Conservation (phyloP, 192 early-diverging fungal genomes). For the Phycomyces nitens region DNA sequence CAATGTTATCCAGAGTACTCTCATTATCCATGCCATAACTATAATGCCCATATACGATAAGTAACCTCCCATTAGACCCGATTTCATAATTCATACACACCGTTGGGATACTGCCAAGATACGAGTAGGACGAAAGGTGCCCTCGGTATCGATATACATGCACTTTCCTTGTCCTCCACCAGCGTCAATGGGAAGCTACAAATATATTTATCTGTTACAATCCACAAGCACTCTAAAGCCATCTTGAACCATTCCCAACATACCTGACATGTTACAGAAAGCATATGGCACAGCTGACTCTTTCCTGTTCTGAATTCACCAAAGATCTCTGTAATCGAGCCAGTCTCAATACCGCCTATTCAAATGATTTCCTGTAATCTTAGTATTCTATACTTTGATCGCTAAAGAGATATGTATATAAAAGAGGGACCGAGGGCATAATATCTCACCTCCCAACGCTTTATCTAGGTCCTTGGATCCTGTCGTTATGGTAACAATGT, state of each 20-base stretch:
- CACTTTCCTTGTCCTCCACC: slow-evolving; percentile 94
- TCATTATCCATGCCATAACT: slow-evolving; percentile 65
- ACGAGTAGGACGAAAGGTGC: slow-evolving; percentile 92
- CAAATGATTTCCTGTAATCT: not conserved
- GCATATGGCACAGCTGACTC: slow-evolving; percentile 92
- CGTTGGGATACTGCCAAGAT: slow-evolving; percentile 81
- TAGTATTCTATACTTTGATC: not conserved
- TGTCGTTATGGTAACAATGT: slow-evolving; percentile 81
- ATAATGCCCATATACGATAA: not conserved
- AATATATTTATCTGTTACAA: slow-evolving; percentile 1
- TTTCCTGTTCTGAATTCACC: slow-evolving; percentile 98
- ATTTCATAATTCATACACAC: slow-evolving; percentile 31
- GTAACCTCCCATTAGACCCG: not conserved
- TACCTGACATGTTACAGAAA: slow-evolving; percentile 94
- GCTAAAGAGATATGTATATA: not conserved
- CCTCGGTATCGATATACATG: slow-evolving; percentile 95
- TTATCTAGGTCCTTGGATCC: slow-evolving; percentile 91
- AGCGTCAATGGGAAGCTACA: slow-evolving; percentile 73
- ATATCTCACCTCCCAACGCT: slow-evolving; percentile 72
- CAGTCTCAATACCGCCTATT: slow-evolving; percentile 89
- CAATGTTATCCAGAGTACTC: slow-evolving; percentile 92
- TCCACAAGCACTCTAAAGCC: not conserved
- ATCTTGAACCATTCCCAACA: not conserved
- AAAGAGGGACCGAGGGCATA: not conserved
- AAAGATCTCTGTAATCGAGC: slow-evolving; percentile 95